Evolutionary conservation across 2,329 filamentous ascomycete genomes (phyloP).

Genomic region (Pseudocercospora pini-densiflorae): DNA sequence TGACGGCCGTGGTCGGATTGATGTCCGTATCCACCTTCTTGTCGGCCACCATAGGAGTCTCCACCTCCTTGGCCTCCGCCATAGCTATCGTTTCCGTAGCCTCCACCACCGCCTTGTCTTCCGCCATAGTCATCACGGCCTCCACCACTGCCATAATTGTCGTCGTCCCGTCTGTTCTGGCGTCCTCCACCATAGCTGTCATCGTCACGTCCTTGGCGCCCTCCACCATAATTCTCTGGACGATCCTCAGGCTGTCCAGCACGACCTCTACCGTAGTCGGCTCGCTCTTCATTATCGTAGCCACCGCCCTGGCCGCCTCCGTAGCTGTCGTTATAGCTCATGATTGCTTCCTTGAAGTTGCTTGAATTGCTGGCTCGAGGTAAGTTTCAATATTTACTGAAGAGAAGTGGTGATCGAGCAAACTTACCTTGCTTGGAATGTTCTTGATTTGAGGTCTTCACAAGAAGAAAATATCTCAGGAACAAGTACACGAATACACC

Average conservation of each 20-base stretch:
- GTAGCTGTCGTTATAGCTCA: constrained; percentile 36
- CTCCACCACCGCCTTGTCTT: constrained; percentile 10
- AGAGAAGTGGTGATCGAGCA: neutral
- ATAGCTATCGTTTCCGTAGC: constrained; percentile 20
- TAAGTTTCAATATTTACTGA: neutral
- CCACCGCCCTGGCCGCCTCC: constrained; percentile 30
- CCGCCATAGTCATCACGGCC: constrained; percentile 22
- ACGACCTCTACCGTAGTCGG: no score
- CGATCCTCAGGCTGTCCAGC: no score
- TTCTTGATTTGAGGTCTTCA: neutral
- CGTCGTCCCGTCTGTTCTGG: constrained; percentile 11
- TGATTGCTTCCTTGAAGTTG: constrained; percentile 8
- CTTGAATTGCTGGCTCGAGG: neutral
- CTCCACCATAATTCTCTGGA: no score
- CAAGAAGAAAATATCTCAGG: neutral
- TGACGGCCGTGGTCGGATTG: constrained; percentile 37
- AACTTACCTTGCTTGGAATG: neutral
- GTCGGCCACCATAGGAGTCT: constrained; percentile 26
- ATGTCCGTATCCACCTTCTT: constrained; percentile 33
- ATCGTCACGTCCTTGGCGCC: constrained; percentile 14
- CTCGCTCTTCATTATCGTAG: no score
- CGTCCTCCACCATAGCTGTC: constrained; percentile 29
- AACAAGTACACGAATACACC: neutral
- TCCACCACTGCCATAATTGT: constrained; percentile 22
- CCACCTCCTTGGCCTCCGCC: constrained; percentile 27